A percentile compares a stretch with the other conserved stretches of the same genome.
These are phyloP conservation scores for Somion occarium DNA, from an alignment of 1,284 basidiomycete species.

Conservation along the genomic window DNA sequence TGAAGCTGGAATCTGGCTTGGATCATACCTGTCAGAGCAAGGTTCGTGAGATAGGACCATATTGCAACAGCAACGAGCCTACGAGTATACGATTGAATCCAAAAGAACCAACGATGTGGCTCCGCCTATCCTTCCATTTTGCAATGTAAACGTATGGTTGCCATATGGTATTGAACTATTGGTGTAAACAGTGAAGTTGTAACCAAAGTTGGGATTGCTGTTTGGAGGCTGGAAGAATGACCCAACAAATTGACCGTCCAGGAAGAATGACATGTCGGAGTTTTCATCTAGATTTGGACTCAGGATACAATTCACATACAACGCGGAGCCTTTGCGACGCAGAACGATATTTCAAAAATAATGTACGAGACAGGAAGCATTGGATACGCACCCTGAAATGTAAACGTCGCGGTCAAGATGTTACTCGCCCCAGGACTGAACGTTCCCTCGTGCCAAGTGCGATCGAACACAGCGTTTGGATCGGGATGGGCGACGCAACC, in stretches of 20 bases:
- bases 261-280: constrained; percentile 32
- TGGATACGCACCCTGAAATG: constrained; percentile 14
- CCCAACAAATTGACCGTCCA: constrained; percentile 28
- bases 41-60: not conserved
- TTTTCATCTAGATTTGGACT: constrained; percentile 22
- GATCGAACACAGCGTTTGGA: constrained; percentile 2
- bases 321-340: constrained; percentile 25
- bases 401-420: constrained; percentile 19
- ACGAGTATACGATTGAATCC: constrained; percentile 22
- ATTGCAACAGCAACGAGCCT: not conserved
- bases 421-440: constrained; percentile 10
- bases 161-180: constrained; percentile 21
- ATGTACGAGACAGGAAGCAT: not conserved
- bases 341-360: not conserved
- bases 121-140: constrained; percentile 12
- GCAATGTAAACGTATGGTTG: constrained; percentile 15
- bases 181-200: constrained; percentile 30
- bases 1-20: not conserved
- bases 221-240: constrained; percentile 18
- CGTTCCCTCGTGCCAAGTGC: constrained; percentile 8
- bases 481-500: constrained; percentile 9
- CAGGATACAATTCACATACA: constrained; percentile 30
- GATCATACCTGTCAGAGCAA: not conserved
- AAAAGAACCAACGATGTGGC: constrained; percentile 15
- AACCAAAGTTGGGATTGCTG: constrained; percentile 18